phyloP scores from a whole-genome alignment of 2,329 filamentous ascomycete genomes.

The Magnaporthiopsis incrustans region DNA sequence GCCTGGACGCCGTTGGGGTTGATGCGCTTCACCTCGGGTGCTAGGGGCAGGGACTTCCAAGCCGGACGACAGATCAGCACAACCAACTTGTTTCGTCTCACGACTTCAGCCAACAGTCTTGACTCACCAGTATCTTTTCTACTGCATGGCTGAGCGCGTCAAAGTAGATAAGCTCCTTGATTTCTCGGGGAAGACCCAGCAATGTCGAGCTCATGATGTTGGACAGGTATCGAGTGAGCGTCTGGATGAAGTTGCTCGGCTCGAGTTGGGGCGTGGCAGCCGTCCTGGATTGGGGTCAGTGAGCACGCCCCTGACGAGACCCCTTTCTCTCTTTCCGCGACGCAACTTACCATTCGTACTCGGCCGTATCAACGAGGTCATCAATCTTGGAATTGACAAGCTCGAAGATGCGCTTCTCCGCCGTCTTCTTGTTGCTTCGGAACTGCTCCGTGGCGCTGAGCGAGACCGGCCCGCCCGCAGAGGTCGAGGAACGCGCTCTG shows the following conservation, averaged over 20 bases:
- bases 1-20: constrained; percentile 78
- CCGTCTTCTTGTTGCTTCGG: constrained; percentile 83
- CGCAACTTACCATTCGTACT: constrained; percentile 77
- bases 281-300: constrained; percentile 29
- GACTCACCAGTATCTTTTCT: constrained; percentile 68
- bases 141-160: constrained; percentile 89
- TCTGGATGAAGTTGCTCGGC: constrained; percentile 91
- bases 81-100: background rate
- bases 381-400: constrained; percentile 98
- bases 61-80: background rate
- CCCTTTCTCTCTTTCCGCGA: constrained; percentile 13
- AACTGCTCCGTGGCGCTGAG: constrained; percentile 82
- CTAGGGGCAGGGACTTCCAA: constrained; percentile 63
- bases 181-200: constrained; percentile 84
- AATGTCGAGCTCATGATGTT: constrained; percentile 97
- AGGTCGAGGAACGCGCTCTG: constrained; percentile 72
- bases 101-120: background rate
- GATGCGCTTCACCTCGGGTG: constrained; percentile 72
- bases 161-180: constrained; percentile 97
- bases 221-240: constrained; percentile 81
- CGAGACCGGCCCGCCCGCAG: constrained; percentile 70
- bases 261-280: constrained; percentile 54
- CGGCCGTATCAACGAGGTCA: constrained; percentile 90
- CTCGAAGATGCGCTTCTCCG: constrained; percentile 96
- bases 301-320: background rate